A percentile compares a stretch with the other conserved stretches of the same genome.
Evolutionary conservation across 805 yeast species (phyloP).

Genomic region (Myxozyma kluyveri): DNA sequence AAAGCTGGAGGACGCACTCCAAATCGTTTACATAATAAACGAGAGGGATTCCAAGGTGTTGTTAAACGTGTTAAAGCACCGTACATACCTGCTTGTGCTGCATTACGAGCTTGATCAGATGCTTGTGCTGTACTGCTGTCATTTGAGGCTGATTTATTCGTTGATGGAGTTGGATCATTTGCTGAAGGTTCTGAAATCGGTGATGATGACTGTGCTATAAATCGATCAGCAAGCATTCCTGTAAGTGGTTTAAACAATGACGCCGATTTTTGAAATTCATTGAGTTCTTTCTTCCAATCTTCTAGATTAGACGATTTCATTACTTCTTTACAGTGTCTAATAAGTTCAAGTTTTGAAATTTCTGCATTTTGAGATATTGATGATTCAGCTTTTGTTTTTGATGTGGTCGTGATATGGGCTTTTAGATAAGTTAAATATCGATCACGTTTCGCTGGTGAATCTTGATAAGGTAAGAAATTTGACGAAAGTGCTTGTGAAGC

Average conservation of each 20-base stretch:
- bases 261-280: slow-evolving; percentile 33
- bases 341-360: neutral
- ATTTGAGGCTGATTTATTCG: slow-evolving; percentile 6
- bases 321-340: too few species aligned
- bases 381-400: neutral
- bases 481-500: slow-evolving; percentile 29
- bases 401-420: slow-evolving; percentile 25
- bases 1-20: slow-evolving; percentile 21
- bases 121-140: slow-evolving; percentile 1
- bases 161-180: neutral
- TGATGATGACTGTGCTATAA: slow-evolving; percentile 20
- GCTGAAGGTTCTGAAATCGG: too few species aligned
- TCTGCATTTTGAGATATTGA: neutral
- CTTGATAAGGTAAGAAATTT: slow-evolving; percentile 28
- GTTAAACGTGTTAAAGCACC: slow-evolving; percentile 31
- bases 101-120: slow-evolving; percentile 6
- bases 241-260: slow-evolving; percentile 31
- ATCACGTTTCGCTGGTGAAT: slow-evolving; percentile 25
- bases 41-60: slow-evolving; percentile 28
- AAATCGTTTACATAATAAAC: slow-evolving; percentile 35
- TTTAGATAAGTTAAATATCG: slow-evolving; percentile 32
- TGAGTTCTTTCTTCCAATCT: slow-evolving; percentile 25
- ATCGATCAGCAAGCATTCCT: slow-evolving; percentile 33
- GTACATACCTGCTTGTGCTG: slow-evolving; percentile 31
- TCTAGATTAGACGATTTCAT: neutral